Evolutionary conservation across 306 rosid species (phyloP), one percentile per base, ranked within the genome.

Genomic region (Neltuma alba): DNA sequence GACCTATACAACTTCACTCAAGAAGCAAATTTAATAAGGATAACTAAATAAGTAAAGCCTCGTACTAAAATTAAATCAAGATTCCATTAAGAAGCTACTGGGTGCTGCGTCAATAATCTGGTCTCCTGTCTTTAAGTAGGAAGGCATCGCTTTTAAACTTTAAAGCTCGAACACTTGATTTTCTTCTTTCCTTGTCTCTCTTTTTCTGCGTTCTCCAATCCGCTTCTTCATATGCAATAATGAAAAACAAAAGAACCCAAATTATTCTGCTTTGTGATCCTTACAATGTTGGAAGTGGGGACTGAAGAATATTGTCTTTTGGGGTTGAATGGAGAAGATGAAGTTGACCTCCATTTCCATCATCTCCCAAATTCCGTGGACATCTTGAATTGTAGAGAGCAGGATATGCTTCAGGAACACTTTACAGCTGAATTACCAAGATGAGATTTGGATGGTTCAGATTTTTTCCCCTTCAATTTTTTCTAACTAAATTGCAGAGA

Each of bases 321-420:
- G 30, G 37, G 74, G 23, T 36, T 54, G 37, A 70, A 74, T 33
- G 66, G 34, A 25, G 79, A 10, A 66, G 23, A 21, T 58, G 68
- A 77, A 79, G 81, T 60, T 86, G 85, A 81, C 81, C 63, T 65
- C 63, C 63, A 57, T 57, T 57, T 4, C 6, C 76, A 25, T 41
- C 34, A 36, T 57, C 70, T 80, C 48, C 44, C 18, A 54, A 21
- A 21, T 54, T n/a, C 13, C 27, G 30, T 54, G 61, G 28, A 7
- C 61, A 9, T 54, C 30, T 21, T n/a, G 21, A 21, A 21, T 21
- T 21, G 13, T 3, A 8, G 11, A n/a, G 61, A 48, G 18, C 16
- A 48, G 4, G 16, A 48, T 16, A 16, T 48, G n/a, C 11, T 2
- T 52, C 60, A 52, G 0, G 25, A 16, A 50, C 57, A 5, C 21